phyloP scores from a whole-genome alignment of 768 basidiomycete species.

The Russula vinacea region DNA sequence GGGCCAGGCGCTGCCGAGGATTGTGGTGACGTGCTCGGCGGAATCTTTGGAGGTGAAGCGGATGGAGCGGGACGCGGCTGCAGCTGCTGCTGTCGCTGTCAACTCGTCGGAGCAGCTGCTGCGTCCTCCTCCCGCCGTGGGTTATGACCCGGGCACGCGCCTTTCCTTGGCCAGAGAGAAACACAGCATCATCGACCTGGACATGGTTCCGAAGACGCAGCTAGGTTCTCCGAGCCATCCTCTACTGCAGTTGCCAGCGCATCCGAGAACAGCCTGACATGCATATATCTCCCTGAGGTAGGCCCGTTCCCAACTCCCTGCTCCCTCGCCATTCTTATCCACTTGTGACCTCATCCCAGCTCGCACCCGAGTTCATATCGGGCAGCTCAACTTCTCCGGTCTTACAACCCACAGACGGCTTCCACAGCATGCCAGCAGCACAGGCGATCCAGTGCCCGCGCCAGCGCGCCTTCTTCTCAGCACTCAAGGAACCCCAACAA shows the following conservation, averaged over 20 bases:
- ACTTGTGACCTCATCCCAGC: neutral
- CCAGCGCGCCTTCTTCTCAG: constrained; percentile 22
- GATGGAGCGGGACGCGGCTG: neutral
- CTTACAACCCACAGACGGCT: constrained; percentile 22
- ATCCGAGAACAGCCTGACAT: constrained; percentile 23
- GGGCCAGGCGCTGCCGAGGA: constrained; percentile 23
- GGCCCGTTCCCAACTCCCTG: neutral
- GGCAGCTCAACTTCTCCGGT: constrained; percentile 28
- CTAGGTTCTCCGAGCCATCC: too few species aligned
- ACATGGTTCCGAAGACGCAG: neutral
- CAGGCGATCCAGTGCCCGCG: constrained; percentile 13
- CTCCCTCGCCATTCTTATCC: neutral
- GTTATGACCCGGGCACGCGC: neutral
- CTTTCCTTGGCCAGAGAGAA: constrained; percentile 13
- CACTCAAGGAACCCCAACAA: constrained; percentile 16
- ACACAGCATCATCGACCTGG: neutral
- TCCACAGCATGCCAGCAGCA: constrained; percentile 22
- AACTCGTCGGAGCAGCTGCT: constrained; percentile 11
- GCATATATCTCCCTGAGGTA: constrained; percentile 28
- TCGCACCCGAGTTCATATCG: constrained; percentile 26
- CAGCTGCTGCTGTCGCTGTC: neutral
- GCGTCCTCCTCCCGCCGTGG: constrained; percentile 7
- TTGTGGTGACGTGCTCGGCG: constrained; percentile 27
- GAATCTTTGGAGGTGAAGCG: constrained; percentile 20
- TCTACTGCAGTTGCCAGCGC: too few species aligned